Evolutionary conservation across 2,329 filamentous ascomycete genomes (phyloP).

Genomic region (Pezicula neosporulosa): DNA sequence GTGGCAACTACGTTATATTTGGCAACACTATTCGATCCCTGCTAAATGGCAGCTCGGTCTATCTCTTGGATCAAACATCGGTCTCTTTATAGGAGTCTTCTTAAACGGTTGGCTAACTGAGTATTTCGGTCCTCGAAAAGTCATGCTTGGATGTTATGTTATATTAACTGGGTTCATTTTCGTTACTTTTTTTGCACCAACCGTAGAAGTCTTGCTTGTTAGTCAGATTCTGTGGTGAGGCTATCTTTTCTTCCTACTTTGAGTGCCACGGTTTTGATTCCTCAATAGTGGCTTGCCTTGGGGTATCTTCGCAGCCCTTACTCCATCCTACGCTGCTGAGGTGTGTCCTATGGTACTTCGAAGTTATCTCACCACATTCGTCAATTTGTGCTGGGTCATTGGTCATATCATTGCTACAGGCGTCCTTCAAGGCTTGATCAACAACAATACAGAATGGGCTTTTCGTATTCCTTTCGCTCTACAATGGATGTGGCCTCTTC

Average conservation of each 20-base stretch:
- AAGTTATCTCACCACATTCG: constrained; percentile 34
- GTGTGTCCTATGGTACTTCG: constrained; percentile 21
- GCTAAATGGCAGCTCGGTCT: constrained; percentile 40
- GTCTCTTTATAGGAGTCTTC: constrained; percentile 37
- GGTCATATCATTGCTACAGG: constrained; percentile 43
- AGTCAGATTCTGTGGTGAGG: constrained; percentile 38
- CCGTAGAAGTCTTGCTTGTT: constrained; percentile 38
- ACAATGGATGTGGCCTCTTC: constrained; percentile 45
- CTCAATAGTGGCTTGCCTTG: constrained; percentile 35
- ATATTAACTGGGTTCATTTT: constrained; percentile 42
- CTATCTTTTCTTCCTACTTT: too few relatives aligned
- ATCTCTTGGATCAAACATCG: constrained; percentile 33
- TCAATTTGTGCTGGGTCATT: constrained; percentile 47
- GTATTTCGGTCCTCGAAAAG: constrained; percentile 42
- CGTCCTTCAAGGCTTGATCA: constrained; percentile 37
- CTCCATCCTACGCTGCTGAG: constrained; percentile 18
- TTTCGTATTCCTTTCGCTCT: constrained; percentile 43
- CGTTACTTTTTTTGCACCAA: constrained; percentile 44
- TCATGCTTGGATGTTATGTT: constrained; percentile 32
- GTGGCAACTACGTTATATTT: too few relatives aligned
- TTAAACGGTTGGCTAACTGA: constrained; percentile 41
- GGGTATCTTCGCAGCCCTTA: constrained; percentile 43
- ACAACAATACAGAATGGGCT: constrained; percentile 38
- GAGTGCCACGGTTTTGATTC: too few relatives aligned
- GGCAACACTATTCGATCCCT: constrained; percentile 35